Evolutionary conservation across 1,284 basidiomycete genomes (phyloP).

Genomic region (Cystobasidium pallidum): DNA sequence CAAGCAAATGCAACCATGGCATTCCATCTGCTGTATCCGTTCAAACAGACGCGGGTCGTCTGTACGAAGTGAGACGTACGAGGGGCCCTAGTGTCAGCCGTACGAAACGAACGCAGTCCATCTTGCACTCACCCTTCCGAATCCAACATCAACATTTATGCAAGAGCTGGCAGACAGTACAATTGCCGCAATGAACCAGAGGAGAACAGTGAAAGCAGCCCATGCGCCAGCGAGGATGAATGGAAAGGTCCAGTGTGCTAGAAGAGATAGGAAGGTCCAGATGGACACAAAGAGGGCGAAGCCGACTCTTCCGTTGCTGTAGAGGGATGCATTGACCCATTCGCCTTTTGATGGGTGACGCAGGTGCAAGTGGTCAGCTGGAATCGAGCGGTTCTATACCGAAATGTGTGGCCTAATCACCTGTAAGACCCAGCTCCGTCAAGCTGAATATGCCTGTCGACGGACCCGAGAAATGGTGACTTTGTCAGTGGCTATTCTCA

Average conservation of each 20-base stretch:
- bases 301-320: conserved; percentile 1
- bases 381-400: too few relatives aligned
- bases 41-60: neutral
- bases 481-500: neutral
- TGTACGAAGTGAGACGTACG: neutral
- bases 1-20: conserved; percentile 15
- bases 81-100: too few relatives aligned
- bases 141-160: conserved; percentile 3
- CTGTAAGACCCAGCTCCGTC: conserved; percentile 13
- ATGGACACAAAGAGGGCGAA: conserved; percentile 25
- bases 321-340: neutral
- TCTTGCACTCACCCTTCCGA: conserved; percentile 5
- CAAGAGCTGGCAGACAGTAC: neutral
- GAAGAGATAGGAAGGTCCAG: conserved; percentile 18
- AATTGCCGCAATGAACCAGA: conserved; percentile 14
- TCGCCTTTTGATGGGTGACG: neutral
- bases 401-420: neutral
- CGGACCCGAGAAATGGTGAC: neutral
- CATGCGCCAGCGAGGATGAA: conserved; percentile 13
- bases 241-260: conserved; percentile 16
- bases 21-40: conserved; percentile 3
- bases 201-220: conserved; percentile 15
- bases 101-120: too few relatives aligned
- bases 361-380: neutral
- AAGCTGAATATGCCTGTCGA: conserved; percentile 11